phyloP scores from a whole-genome alignment of 2,329 filamentous ascomycete species.

The Colletotrichum filicis region DNA sequence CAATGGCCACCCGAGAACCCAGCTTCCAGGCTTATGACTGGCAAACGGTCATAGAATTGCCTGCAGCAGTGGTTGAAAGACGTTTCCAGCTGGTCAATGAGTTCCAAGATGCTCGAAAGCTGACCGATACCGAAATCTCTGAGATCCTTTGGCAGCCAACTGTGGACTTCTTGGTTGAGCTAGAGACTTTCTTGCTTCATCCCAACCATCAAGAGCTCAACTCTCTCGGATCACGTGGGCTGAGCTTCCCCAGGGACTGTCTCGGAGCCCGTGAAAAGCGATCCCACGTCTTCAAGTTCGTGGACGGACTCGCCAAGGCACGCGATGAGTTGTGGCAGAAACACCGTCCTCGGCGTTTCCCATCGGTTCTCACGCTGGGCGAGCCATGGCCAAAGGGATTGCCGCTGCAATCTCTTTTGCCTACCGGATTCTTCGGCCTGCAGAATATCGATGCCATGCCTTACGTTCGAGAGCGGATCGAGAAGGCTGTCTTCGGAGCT shows the following conservation, averaged over 20 bases:
- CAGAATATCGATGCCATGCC: not conserved
- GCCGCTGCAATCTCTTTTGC: not conserved
- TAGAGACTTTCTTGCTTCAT: not conserved
- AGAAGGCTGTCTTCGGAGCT: not conserved
- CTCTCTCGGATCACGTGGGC: not conserved
- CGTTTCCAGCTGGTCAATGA: not conserved
- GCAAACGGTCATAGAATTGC: not conserved
- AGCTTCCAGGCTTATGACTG: slow-evolving; percentile 10
- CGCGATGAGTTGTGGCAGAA: slow-evolving; percentile 7
- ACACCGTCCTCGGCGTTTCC: not conserved
- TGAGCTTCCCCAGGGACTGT: not conserved
- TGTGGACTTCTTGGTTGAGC: not conserved
- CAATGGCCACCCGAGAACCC: slow-evolving; percentile 11
- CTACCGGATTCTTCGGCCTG: not conserved
- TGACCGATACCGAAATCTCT: not conserved
- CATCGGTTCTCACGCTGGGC: not conserved
- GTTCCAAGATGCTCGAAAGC: not conserved
- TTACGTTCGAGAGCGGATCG: not conserved
- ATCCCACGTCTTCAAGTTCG: not conserved
- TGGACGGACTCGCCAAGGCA: not conserved
- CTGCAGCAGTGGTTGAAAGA: not conserved
- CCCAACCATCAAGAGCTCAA: not conserved
- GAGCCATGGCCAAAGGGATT: slow-evolving; percentile 5
- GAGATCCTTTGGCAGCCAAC: slow-evolving; percentile 10
- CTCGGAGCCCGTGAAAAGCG: not conserved